A percentile compares a stretch with the other conserved stretches of the same genome.
Evolutionary conservation across 2,329 filamentous ascomycete genomes (phyloP).

Genomic region (Pseudocercospora macadamiae): DNA sequence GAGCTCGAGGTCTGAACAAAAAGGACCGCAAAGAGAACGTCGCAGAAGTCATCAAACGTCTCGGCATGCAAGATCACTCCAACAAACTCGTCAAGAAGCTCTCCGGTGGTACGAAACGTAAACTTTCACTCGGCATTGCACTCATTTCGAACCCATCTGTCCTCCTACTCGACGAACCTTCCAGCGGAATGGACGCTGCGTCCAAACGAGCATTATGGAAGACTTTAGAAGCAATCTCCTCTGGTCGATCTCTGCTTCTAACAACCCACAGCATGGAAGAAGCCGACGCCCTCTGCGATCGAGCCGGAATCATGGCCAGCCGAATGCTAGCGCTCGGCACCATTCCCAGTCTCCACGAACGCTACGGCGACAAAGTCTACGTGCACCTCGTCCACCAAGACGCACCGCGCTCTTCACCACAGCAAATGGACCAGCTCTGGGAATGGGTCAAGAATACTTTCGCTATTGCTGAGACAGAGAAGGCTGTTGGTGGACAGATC

Average conservation of each 20-base stretch:
- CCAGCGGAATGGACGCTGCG: conserved; percentile 82
- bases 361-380: conserved; percentile 69
- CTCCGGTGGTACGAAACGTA: conserved; percentile 86
- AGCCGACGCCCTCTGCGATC: conserved; percentile 78
- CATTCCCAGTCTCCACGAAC: conserved; percentile 67
- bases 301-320: conserved; percentile 79
- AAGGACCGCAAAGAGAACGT: conserved; percentile 74
- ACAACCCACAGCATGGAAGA: conserved; percentile 95
- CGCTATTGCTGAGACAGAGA: conserved; percentile 67
- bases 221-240: conserved; percentile 70
- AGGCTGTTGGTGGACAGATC: conserved; percentile 77
- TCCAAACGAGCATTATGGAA: conserved; percentile 89
- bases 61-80: conserved; percentile 71
- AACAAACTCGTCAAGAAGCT: conserved; percentile 75
- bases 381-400: conserved; percentile 75
- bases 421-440: conserved; percentile 67
- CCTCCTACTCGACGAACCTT: conserved; percentile 82
- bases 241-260: conserved; percentile 78
- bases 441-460: conserved; percentile 66
- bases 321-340: conserved; percentile 81
- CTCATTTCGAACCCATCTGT: conserved; percentile 87
- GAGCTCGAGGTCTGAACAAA: conserved; percentile 68
- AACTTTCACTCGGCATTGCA: conserved; percentile 81
- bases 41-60: conserved; percentile 69
- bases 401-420: conserved; percentile 69